Percentiles rank a stretch among this genome's conserved stretches.
Conservation (phyloP, 2,329 filamentous ascomycete species). For the Cladobotryum mycophilum region DNA sequence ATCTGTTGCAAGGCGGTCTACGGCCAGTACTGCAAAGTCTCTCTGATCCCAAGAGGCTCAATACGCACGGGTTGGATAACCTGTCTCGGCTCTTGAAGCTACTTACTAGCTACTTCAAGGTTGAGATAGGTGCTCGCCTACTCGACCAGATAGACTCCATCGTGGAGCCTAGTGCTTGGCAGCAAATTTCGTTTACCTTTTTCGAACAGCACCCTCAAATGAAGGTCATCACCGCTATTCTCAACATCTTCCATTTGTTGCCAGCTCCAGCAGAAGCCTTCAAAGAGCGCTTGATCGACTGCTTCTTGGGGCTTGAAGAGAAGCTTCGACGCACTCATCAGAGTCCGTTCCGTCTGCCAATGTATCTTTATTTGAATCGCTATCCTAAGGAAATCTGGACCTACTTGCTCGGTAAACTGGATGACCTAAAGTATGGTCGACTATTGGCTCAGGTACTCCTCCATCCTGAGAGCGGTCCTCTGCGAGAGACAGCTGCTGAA, state of each 20-base stretch:
- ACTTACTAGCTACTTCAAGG: conserved; percentile 97
- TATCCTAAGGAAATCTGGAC: conserved; percentile 85
- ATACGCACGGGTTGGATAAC: conserved; percentile 83
- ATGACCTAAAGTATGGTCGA: conserved; percentile 80
- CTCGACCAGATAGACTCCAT: conserved; percentile 91
- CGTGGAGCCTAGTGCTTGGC: conserved; percentile 70
- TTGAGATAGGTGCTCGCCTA: conserved; percentile 90
- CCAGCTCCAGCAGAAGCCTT: conserved; percentile 86
- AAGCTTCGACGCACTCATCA: conserved; percentile 79
- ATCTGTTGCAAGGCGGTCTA: conserved; percentile 87
- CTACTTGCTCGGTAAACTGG: conserved; percentile 71
- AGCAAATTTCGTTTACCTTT: conserved; percentile 89
- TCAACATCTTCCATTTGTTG: conserved; percentile 96
- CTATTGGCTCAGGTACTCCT: conserved; percentile 84
- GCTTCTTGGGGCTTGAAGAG: conserved; percentile 81
- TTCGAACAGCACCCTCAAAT: conserved; percentile 90
- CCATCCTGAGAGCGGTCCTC: conserved; percentile 64
- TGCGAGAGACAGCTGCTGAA: conserved; percentile 68
- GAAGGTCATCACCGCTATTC: conserved; percentile 89
- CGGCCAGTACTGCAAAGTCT: conserved; percentile 94
- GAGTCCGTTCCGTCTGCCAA: conserved; percentile 83
- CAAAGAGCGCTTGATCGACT: conserved; percentile 82
- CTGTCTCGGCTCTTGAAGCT: conserved; percentile 83
- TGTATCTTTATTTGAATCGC: conserved; percentile 89
- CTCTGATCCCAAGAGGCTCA: conserved; percentile 86